Evolutionary conservation across 2,329 filamentous ascomycete genomes (phyloP), one percentile per base, ranked within the genome.

Genomic region (Dactylonectria estremocensis): DNA sequence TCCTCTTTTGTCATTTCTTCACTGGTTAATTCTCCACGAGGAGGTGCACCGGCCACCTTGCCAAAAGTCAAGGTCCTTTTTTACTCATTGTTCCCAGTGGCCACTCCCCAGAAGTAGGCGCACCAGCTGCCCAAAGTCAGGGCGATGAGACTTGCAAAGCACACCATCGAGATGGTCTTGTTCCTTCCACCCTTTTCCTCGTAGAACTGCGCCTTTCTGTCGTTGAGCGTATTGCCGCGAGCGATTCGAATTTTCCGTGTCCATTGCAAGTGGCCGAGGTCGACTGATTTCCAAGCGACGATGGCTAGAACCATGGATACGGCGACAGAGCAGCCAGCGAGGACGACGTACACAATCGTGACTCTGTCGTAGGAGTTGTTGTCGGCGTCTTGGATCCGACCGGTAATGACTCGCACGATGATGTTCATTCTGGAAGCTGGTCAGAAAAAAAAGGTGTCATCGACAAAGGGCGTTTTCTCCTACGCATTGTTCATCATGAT

Each of bases 101-200:
- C 85, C 2, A 86, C 83, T n/a, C 88, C 88, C 87, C 87, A 90
- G 69, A 90, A 88, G 74, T 89, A 90, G 2, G 85, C 87, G 3
- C 73, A 77, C 86, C 86, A 88, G 2, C 80, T 80, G 0, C 88
- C 88, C 5, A 87, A n/a, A 0, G 86, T 81, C 37, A 89, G 69
- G 3, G 85, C 24, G 0, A 84, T 70, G 1, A 89, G 67, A 0
- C 77, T 75, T 1, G 69, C 75, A 54, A 89, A 86, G 64, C 83
- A 84, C 6, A 69, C 66, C 53, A 81, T 68, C 16, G 82, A 86
- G 7, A 85, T 78, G 46, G 66, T 72, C 62, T 74, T 80, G 56
- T 85, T 88, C 43, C 81, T 77, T 1, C 67, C 66, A 1, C 74
- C 77, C 54, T 78, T 77, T 6, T 77, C 77, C 0, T 79, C 78